Conservation (phyloP, 345 rosid genomes). For the Hibiscus tridactylites region DNA sequence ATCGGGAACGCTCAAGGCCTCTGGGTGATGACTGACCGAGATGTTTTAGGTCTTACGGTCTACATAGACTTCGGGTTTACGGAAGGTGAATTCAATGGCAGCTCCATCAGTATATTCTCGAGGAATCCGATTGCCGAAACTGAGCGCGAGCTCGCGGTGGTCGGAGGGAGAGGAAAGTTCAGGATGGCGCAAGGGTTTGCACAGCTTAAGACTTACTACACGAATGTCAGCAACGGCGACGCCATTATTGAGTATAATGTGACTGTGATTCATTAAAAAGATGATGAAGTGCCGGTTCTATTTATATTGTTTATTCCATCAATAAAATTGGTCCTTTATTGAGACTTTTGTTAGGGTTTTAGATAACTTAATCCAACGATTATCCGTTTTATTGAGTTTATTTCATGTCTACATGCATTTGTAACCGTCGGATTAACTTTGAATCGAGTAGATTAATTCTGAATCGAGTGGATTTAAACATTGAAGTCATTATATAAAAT, state of each 20-base stretch:
- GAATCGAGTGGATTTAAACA: too few species aligned
- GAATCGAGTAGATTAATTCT: too few species aligned
- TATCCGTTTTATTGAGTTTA: too few species aligned
- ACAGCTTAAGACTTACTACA: not conserved
- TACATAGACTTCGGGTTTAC: slow-evolving; percentile 24
- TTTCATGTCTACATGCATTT: too few species aligned
- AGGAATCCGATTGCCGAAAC: slow-evolving; percentile 14
- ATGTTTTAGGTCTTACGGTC: not conserved
- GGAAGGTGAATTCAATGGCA: slow-evolving; percentile 17
- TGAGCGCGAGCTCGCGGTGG: slow-evolving; percentile 22
- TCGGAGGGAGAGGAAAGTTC: slow-evolving; percentile 22
- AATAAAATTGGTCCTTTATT: too few species aligned
- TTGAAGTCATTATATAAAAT: too few species aligned
- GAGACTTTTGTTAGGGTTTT: too few species aligned
- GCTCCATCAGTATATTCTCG: slow-evolving; percentile 22
- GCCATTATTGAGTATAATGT: not conserved
- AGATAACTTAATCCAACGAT: too few species aligned
- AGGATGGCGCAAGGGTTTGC: slow-evolving; percentile 19
- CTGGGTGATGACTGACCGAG: slow-evolving; percentile 9
- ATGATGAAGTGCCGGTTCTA: not conserved
- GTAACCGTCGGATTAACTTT: too few species aligned
- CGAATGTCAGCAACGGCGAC: not conserved
- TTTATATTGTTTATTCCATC: too few species aligned
- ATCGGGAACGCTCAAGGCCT: slow-evolving; percentile 27
- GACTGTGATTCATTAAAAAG: not conserved